Conservation (phyloP, 129 eudicot genomes). For the Smallanthus sonchifolius region DNA sequence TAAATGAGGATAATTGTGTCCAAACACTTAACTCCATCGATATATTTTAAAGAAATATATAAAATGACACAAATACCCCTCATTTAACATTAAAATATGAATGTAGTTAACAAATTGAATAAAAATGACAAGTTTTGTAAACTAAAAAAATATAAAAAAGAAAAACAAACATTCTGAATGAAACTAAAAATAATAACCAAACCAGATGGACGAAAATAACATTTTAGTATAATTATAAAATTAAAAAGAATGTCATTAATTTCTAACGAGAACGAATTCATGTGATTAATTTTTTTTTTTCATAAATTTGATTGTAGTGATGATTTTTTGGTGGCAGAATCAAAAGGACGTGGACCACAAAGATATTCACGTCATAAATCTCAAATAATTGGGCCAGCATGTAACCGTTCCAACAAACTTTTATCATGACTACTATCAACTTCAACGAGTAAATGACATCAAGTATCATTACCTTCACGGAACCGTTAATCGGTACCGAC, state of each 20-base stretch:
- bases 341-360: conserved; percentile 31
- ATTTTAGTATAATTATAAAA: not conserved
- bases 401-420: conserved; percentile 7
- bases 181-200: too few relatives aligned
- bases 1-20: too few relatives aligned
- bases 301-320: not conserved
- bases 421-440: not conserved
- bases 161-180: too few relatives aligned
- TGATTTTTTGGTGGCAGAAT: conserved; percentile 6
- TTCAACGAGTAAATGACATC: not conserved
- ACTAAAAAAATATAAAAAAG: too few relatives aligned
- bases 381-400: conserved; percentile 6
- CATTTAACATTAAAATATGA: too few relatives aligned
- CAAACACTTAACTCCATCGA: too few relatives aligned
- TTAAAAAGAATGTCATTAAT: not conserved
- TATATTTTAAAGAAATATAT: too few relatives aligned
- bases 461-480: conserved; percentile 35
- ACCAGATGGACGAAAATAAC: too few relatives aligned
- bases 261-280: not conserved
- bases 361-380: conserved; percentile 16
- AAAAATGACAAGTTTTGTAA: too few relatives aligned
- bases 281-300: too few relatives aligned
- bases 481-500: not conserved
- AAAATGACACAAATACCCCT: too few relatives aligned
- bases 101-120: too few relatives aligned